Conservation (phyloP, 805 yeast species). For the Sugiyamaella marilandica region DNA sequence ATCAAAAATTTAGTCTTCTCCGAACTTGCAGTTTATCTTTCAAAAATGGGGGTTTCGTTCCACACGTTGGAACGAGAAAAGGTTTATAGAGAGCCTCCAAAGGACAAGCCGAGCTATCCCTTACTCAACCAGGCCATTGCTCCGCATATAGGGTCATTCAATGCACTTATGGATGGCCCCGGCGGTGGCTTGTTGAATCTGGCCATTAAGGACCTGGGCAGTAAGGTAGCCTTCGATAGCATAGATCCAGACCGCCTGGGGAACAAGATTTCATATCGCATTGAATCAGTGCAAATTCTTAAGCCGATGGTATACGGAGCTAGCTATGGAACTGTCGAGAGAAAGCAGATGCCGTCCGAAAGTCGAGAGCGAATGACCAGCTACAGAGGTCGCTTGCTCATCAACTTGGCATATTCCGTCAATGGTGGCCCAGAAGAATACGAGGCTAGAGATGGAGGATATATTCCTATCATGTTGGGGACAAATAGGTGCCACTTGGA, state of each 20-base stretch:
- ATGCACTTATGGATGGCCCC: conserved; percentile 87
- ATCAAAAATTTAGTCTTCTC: not conserved
- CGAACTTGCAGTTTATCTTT: not conserved
- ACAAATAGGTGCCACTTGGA: conserved; percentile 90
- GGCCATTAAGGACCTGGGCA: conserved; percentile 85
- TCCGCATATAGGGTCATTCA: conserved; percentile 94
- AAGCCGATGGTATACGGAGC: conserved; percentile 73
- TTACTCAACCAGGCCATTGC: conserved; percentile 81
- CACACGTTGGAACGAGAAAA: conserved; percentile 83
- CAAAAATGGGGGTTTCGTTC: conserved; percentile 45
- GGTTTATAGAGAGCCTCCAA: conserved; percentile 84
- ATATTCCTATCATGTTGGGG: conserved; percentile 84
- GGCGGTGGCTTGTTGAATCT: conserved; percentile 69
- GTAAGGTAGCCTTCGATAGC: conserved; percentile 79
- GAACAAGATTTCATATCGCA: conserved; percentile 67
- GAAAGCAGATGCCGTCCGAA: conserved; percentile 78
- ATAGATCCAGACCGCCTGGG: conserved; percentile 65
- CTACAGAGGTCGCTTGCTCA: conserved; percentile 70
- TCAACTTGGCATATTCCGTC: conserved; percentile 80
- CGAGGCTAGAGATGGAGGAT: conserved; percentile 88
- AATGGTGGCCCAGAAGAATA: conserved; percentile 77
- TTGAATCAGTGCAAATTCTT: conserved; percentile 83
- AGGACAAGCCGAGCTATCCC: conserved; percentile 77
- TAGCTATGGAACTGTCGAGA: conserved; percentile 71
- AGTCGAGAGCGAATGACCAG: conserved; percentile 85